Percentiles rank a stretch among this genome's conserved stretches.
Conservation (phyloP, 768 basidiomycete genomes). For the Boletus reticuloceps region DNA sequence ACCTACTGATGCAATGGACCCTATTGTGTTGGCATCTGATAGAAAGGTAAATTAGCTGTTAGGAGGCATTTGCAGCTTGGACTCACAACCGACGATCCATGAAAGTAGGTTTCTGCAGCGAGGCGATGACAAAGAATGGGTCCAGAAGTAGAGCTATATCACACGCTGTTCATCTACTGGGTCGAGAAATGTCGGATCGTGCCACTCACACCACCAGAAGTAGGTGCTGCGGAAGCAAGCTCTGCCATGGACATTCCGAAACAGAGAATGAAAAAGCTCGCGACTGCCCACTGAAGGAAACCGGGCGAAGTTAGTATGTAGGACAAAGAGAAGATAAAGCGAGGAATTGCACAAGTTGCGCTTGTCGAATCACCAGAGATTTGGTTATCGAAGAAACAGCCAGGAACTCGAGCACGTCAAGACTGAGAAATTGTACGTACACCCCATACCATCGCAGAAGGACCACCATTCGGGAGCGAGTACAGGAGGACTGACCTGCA, state of each 20-base stretch:
- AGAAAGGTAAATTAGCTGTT: background rate
- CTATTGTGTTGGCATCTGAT: constrained; percentile 52
- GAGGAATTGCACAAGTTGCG: background rate
- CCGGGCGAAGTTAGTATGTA: too few relatives aligned
- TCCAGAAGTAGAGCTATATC: constrained; percentile 63
- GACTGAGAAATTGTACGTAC: constrained; percentile 20
- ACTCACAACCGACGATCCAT: constrained; percentile 69
- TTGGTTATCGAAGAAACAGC: too few relatives aligned
- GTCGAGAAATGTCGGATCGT: background rate
- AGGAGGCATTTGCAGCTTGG: background rate
- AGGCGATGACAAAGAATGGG: constrained; percentile 54
- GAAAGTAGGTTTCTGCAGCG: constrained; percentile 58
- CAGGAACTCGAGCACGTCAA: background rate
- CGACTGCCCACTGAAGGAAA: constrained; percentile 35
- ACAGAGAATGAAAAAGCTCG: constrained; percentile 37
- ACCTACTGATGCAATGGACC: constrained; percentile 43
- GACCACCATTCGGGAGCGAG: constrained; percentile 51
- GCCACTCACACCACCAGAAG: constrained; percentile 37
- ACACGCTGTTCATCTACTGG: background rate
- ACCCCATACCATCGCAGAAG: constrained; percentile 46
- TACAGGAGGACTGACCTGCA: constrained; percentile 43
- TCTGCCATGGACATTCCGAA: constrained; percentile 43
- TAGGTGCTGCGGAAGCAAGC: constrained; percentile 40
- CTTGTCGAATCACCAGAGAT: too few relatives aligned
- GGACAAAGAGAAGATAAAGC: background rate